Base-by-base conservation (phyloP, 352 stramenopile genomes). In the Pythium vanterpoolii region DNA sequence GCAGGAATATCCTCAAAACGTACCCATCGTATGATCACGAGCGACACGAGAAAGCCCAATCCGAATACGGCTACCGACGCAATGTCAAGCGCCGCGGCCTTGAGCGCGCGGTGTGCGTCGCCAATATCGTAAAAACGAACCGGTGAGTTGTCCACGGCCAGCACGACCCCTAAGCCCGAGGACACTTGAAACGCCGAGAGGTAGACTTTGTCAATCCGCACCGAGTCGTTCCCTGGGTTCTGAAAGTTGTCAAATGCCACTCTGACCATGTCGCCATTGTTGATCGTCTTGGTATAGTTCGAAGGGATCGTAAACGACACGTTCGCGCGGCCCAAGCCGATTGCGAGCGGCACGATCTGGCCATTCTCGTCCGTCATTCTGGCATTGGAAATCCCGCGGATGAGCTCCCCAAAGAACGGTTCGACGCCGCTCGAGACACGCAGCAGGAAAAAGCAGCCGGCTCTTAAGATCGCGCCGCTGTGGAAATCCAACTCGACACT, bases 1-100 rank as follows among this genome's bases (percentile, higher is more conserved):
- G 33, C 11, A 1, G 11, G 6, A 36, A 11, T 36, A 47, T 50
- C 6, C 19, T 44, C 21, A 24, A 23, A 50, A 48, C 57, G 34
- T 72, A 81, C 73, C 83, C 83, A 91, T 59, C 80, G 72, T 26
- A 93, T 93, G 52, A 95, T 93, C 44, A 89, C 72, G 8, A 95
- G 71, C 14, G 86, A 93, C 16, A 93, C 66, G 31, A 95, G 65
- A 38, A 95, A 92, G 56, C 82, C 90, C 13, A 77, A 45, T 27
- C 83, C 83, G 66, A 92, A 95, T 6, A 93, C 68, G 14, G 83
- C 71, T 8, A 85, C 72, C 0, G 86, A 90, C 14, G 69, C 69
- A 39, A 93, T 84, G 47, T 95, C 86, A 46, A 93, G 62, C 2
- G 66, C 50, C 24, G 83, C 77, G 1, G 78, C 80, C 46, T 88